phyloP scores from a whole-genome alignment of 306 rosid species.

The Cotoneaster glaucophyllus region DNA sequence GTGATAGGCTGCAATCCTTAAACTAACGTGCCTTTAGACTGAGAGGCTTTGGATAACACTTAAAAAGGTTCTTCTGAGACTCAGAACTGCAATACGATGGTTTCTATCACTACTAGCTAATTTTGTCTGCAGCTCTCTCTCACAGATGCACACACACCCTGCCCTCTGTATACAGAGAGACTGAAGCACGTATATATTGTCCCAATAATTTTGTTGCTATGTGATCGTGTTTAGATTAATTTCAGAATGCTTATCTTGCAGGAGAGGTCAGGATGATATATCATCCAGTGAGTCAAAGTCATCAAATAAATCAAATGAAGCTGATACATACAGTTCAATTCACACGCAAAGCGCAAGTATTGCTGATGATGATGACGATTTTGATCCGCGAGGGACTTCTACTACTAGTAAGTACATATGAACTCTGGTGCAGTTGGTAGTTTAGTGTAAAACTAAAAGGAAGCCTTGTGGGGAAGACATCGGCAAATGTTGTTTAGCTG shows the following conservation, averaged over 20 bases:
- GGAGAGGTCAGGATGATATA: constrained; percentile 42
- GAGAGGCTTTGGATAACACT: background rate
- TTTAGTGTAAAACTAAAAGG: background rate
- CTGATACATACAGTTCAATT: constrained; percentile 38
- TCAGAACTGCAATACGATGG: background rate
- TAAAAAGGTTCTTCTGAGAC: background rate
- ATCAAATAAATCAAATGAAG: constrained; percentile 39
- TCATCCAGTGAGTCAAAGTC: constrained; percentile 47
- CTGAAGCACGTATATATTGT: background rate
- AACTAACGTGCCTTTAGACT: background rate
- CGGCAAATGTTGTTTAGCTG: constrained; percentile 1
- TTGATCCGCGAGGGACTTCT: constrained; percentile 94
- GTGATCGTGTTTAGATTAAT: constrained; percentile 18
- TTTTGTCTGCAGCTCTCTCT: background rate
- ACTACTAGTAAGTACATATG: constrained; percentile 51
- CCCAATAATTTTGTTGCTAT: constrained; percentile 1
- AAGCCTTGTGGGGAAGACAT: constrained; percentile 12
- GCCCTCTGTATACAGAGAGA: background rate
- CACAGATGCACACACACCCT: background rate
- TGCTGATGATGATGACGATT: constrained; percentile 59
- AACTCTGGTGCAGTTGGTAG: background rate
- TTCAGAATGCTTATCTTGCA: constrained; percentile 35
- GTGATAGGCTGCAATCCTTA: constrained; percentile 1
- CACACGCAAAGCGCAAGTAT: constrained; percentile 42
- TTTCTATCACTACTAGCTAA: too few species aligned